A percentile compares a stretch with the other conserved stretches of the same genome.
These are phyloP conservation scores for Volutella citrinella DNA, from an alignment of 2,329 filamentous ascomycete species.

Conservation along the genomic window DNA sequence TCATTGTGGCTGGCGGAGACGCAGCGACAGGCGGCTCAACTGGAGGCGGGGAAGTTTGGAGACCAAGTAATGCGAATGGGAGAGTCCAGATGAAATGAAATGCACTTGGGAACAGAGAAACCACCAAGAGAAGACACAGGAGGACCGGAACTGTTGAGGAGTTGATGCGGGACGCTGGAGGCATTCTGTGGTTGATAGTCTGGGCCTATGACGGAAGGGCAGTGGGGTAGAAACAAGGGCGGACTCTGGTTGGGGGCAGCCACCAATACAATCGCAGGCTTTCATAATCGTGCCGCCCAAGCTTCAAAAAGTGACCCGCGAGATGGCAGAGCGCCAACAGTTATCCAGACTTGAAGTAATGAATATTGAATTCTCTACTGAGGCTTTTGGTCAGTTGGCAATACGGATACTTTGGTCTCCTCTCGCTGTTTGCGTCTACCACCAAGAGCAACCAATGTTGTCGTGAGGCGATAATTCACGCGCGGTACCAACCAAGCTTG, in stretches of 20 bases:
- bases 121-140: conserved; percentile 45
- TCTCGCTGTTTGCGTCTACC: too few relatives aligned
- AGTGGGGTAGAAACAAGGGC: conserved; percentile 27
- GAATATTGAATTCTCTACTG: too few relatives aligned
- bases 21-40: conserved; percentile 22
- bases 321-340: too few relatives aligned
- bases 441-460: too few relatives aligned
- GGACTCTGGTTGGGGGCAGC: too few relatives aligned
- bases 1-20: conserved; percentile 45
- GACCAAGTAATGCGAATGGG: conserved; percentile 41
- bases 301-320: neutral
- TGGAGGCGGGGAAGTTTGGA: conserved; percentile 27
- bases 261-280: conserved; percentile 4
- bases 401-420: too few relatives aligned
- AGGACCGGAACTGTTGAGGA: conserved; percentile 39
- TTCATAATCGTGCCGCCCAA: conserved; percentile 9
- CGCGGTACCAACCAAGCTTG: too few relatives aligned
- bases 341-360: too few relatives aligned
- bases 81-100: conserved; percentile 53
- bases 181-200: conserved; percentile 32
- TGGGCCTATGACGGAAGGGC: conserved; percentile 20
- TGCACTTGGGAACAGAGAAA: conserved; percentile 49
- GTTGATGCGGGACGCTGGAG: conserved; percentile 36
- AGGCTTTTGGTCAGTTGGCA: too few relatives aligned
- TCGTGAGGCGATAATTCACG: too few relatives aligned